Evolutionary conservation across 805 yeast species (phyloP), one percentile per base, ranked within the genome.

Genomic region (Kodamaea kaohsiungensis): DNA sequence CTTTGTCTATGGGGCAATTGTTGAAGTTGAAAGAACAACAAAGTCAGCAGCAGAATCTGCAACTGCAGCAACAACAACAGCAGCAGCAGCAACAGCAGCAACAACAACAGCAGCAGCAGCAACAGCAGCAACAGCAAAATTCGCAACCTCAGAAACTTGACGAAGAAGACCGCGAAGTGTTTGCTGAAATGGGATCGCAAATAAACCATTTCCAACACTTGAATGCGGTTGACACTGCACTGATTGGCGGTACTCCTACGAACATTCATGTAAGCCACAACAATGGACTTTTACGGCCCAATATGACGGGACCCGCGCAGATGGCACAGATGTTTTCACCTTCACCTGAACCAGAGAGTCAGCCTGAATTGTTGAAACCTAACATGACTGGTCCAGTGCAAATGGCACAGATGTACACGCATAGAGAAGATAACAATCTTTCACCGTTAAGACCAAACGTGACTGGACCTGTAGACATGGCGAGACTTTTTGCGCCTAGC

Each of bases 1-100:
- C 88, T 1, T 70, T 88, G 17, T 92, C 95, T 6, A 89, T 89
- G 96, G 89, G 86, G 62, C 90, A 88, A 64, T 67, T 89, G 27
- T 61, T 89, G 45, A 72, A 73, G 52, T 77, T 75, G 52, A 67
- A 84, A 60, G 56, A 55, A 19, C 61, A 50, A 35, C 60, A 56
- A 33, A 53, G 57, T 1, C 47, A 43, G 39, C 53, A 22, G 48
- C 67, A 84, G 60, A 57, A 56, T 15, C 61, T 48, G 35, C 60
- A 56, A 25, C 56, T 13, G 54, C 58, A 46, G 27, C 8, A 50
- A 22, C 43, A 47, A 9, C 62, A 59, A 48, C 42, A 38, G 15
- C 42, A 38, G 17, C 13, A 37, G 4, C 61, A 52, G 51, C 66
- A 84, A 60, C 59, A 57, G 27, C 33, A 27, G n/a, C n/a, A n/a